Evolutionary conservation across 2,329 filamentous ascomycete species (phyloP).

Genomic region (Orbilia brochopaga): DNA sequence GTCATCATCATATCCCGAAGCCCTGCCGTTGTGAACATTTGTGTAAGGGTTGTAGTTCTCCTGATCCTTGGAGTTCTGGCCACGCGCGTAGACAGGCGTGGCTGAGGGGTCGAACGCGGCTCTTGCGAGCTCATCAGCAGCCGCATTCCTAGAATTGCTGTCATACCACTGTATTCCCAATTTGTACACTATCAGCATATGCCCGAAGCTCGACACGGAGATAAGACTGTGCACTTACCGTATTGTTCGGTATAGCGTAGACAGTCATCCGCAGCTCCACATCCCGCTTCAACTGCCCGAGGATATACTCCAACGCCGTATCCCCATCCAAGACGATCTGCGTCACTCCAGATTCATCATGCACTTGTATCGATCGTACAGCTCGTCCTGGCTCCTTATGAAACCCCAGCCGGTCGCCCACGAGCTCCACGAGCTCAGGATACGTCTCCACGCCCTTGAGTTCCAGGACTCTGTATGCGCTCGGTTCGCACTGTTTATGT

Average conservation of each 20-base stretch:
- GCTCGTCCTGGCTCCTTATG: constrained; percentile 13
- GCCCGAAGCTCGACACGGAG: neutral
- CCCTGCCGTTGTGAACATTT: neutral
- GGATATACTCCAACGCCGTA: constrained; percentile 13
- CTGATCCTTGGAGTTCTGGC: neutral
- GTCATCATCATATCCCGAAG: neutral
- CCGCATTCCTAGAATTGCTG: neutral
- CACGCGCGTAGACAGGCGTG: constrained; percentile 4
- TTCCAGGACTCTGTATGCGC: constrained; percentile 34
- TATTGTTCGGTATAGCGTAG: constrained; percentile 11
- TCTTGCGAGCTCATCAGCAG: neutral
- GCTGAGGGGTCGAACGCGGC: constrained; percentile 16
- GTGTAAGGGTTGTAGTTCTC: neutral
- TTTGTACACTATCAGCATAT: neutral
- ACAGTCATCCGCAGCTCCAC: constrained; percentile 22
- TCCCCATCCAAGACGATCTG: constrained; percentile 28
- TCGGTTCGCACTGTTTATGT: neutral
- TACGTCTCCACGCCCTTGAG: constrained; percentile 23
- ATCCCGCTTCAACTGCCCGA: constrained; percentile 9
- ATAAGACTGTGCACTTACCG: constrained; percentile 7
- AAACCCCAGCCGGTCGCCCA: constrained; percentile 24
- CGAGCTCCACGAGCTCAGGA: constrained; percentile 7
- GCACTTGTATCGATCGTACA: constrained; percentile 26
- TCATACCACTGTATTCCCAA: constrained; percentile 8
- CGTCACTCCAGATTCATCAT: constrained; percentile 14